Conservation (phyloP, 176 grass and related monocot genomes). For the Puya raimondii region DNA sequence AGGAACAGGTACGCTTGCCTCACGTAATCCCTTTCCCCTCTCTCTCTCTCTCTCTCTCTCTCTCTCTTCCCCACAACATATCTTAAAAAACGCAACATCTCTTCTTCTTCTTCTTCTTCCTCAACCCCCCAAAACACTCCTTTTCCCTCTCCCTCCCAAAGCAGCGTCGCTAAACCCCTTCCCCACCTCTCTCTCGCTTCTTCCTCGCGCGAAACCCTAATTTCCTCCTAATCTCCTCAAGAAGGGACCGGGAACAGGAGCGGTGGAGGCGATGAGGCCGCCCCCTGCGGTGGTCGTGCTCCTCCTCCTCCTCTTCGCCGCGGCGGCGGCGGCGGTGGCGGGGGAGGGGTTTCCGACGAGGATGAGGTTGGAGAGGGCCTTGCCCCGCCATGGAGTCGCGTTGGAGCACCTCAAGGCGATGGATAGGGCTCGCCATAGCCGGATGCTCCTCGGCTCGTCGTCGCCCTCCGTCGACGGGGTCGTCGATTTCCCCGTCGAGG, state of each 20-base stretch:
- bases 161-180: too few relatives aligned
- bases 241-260: not conserved
- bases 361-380: conserved; percentile 60
- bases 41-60: not conserved
- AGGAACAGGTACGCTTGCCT: conserved; percentile 14
- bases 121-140: too few relatives aligned
- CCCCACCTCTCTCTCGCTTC: too few relatives aligned
- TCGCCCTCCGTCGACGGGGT: conserved; percentile 34
- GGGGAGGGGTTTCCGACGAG: conserved; percentile 24
- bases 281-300: conserved; percentile 18
- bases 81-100: too few relatives aligned
- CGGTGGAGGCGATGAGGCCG: conserved; percentile 33
- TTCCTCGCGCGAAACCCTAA: too few relatives aligned
- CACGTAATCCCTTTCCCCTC: conserved; percentile 24
- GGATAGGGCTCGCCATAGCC: conserved; percentile 47
- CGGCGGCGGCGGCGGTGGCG: conserved; percentile 1
- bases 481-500: conserved; percentile 84
- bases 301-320: not conserved
- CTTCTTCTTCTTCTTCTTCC: too few relatives aligned
- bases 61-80: not conserved
- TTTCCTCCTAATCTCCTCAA: too few relatives aligned
- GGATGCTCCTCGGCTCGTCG: conserved; percentile 31
- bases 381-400: conserved; percentile 43
- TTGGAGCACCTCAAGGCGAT: conserved; percentile 57
- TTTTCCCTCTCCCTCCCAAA: too few relatives aligned